phyloP scores from a whole-genome alignment of 2,329 filamentous ascomycete genomes.

The Nigrograna mackinnonii region DNA sequence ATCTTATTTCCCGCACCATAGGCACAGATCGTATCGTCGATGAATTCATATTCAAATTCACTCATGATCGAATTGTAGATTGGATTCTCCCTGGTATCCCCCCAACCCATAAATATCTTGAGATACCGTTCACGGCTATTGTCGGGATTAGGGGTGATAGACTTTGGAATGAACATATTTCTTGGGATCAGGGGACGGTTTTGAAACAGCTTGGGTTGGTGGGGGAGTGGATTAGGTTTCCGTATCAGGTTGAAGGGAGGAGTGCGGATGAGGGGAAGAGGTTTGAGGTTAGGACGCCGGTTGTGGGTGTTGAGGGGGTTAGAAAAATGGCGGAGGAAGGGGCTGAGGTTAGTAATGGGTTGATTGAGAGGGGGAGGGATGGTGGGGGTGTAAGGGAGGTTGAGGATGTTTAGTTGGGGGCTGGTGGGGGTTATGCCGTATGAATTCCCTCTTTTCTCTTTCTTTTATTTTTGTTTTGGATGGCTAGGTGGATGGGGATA shows the following conservation, averaged over 20 bases:
- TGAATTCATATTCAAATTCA: constrained; percentile 39
- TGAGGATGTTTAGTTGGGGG: constrained; percentile 24
- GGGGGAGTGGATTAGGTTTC: constrained; percentile 67
- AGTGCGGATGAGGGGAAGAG: constrained; percentile 43
- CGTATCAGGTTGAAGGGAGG: constrained; percentile 38
- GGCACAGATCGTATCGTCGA: constrained; percentile 68
- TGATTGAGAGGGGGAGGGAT: constrained; percentile 52
- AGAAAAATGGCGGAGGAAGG: constrained; percentile 57
- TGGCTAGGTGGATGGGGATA: no score
- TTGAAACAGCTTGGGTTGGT: constrained; percentile 65
- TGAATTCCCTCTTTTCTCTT: no score
- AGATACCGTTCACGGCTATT: constrained; percentile 66
- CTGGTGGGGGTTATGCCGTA: no score
- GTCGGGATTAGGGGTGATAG: constrained; percentile 71
- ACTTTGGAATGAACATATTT: constrained; percentile 71
- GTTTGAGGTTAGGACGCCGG: constrained; percentile 65
- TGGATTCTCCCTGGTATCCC: constrained; percentile 41
- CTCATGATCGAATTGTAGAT: constrained; percentile 34
- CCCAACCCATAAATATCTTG: constrained; percentile 40
- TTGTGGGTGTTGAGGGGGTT: constrained; percentile 59
- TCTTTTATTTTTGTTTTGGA: no score
- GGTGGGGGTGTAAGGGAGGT: constrained; percentile 29
- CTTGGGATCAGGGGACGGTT: constrained; percentile 69
- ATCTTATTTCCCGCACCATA: constrained; percentile 72
- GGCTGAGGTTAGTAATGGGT: constrained; percentile 56